Evolutionary conservation across 306 rosid genomes (phyloP).

Genomic region (barrel medic (Medicago truncatula)): DNA sequence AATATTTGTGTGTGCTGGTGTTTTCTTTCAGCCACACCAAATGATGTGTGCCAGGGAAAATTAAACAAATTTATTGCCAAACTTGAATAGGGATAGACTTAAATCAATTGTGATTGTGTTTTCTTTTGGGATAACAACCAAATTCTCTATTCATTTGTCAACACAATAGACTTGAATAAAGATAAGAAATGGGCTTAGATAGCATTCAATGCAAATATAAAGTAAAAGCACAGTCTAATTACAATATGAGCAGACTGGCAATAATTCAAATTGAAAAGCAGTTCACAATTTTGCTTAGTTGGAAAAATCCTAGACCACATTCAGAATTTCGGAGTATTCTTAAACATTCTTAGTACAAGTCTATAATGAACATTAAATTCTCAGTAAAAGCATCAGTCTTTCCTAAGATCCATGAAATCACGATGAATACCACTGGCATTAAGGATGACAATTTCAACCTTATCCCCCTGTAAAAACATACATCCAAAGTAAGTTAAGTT

Average conservation of each 20-base stretch:
- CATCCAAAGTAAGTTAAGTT: neutral
- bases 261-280: neutral
- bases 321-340: neutral
- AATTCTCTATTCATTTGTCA: neutral
- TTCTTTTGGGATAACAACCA: neutral
- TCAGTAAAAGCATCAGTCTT: neutral
- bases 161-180: neutral
- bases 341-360: neutral
- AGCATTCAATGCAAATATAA: neutral
- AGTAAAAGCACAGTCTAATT: neutral
- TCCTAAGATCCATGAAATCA: neutral
- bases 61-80: too few species aligned
- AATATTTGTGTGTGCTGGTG: too few species aligned
- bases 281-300: neutral
- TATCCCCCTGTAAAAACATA: neutral
- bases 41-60: neutral
- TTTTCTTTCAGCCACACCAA: too few species aligned
- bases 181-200: neutral
- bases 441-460: conserved; percentile 4
- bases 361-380: neutral
- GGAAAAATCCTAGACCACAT: neutral
- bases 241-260: neutral
- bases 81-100: too few species aligned
- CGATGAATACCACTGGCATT: neutral
- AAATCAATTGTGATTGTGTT: too few species aligned